A percentile compares a stretch with the other conserved stretches of the same genome.
These are phyloP conservation scores for Agaricales sp. DNA, from an alignment of 1,284 basidiomycete genomes.

Conservation along the genomic window DNA sequence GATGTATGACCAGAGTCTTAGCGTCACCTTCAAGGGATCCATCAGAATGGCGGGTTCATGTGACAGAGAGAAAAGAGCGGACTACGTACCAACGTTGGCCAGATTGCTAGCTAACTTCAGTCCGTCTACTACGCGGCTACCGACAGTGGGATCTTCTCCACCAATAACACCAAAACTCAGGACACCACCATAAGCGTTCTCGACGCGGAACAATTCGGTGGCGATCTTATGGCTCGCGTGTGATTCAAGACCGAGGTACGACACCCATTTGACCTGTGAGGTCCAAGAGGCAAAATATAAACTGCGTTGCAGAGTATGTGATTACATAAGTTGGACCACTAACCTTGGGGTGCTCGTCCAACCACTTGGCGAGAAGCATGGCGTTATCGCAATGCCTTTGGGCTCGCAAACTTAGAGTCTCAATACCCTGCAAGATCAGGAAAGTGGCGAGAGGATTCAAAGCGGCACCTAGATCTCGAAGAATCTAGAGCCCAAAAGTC, in stretches of 20 bases:
- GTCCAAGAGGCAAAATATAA: too few relatives aligned
- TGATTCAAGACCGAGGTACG: constrained; percentile 41
- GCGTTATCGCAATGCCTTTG: constrained; percentile 47
- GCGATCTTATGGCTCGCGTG: constrained; percentile 40
- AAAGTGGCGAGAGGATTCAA: constrained; percentile 53
- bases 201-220: constrained; percentile 28
- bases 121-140: constrained; percentile 45
- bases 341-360: constrained; percentile 9
- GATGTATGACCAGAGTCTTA: constrained; percentile 46
- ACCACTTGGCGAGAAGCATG: constrained; percentile 33
- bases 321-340: neutral
- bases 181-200: constrained; percentile 41
- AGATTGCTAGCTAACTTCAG: constrained; percentile 47
- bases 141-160: constrained; percentile 15
- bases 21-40: constrained; percentile 31
- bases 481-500: too few relatives aligned
- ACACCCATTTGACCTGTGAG: constrained; percentile 38
- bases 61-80: neutral
- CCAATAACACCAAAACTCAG: constrained; percentile 53
- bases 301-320: too few relatives aligned
- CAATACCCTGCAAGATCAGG: constrained; percentile 48
- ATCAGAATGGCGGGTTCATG: neutral
- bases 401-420: constrained; percentile 51
- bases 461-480: constrained; percentile 47
- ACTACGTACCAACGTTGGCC: constrained; percentile 25